Conservation (phyloP, 768 basidiomycete genomes). For the Coprinopsis sp. region DNA sequence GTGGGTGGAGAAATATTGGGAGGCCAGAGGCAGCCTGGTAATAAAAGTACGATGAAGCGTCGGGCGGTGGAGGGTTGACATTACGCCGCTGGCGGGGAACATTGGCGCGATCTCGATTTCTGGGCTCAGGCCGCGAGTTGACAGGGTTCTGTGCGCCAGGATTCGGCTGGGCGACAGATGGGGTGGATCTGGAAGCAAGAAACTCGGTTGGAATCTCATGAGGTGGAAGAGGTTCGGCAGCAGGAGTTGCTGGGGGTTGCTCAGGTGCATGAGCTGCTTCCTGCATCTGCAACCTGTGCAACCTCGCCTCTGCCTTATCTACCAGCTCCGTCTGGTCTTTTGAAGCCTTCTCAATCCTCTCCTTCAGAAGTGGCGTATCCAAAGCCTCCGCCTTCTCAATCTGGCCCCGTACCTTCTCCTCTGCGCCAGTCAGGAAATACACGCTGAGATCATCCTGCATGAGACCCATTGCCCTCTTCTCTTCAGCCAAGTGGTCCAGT, state of each 20-base stretch:
- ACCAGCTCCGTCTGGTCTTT: slow-evolving; percentile 53
- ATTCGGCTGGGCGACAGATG: slow-evolving; percentile 2
- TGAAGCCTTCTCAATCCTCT: slow-evolving; percentile 58
- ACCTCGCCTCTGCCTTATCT: slow-evolving; percentile 35
- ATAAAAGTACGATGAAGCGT: slow-evolving; percentile 89
- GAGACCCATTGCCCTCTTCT: slow-evolving; percentile 60
- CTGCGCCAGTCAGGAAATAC: slow-evolving; percentile 76
- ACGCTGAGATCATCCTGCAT: slow-evolving; percentile 75
- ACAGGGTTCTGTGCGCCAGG: too few relatives aligned
- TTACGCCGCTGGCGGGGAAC: slow-evolving; percentile 64
- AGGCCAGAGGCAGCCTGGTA: slow-evolving; percentile 93
- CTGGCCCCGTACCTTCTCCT: slow-evolving; percentile 70
- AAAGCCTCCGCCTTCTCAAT: slow-evolving; percentile 75
- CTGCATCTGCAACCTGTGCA: too few relatives aligned
- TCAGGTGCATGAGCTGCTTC: slow-evolving; percentile 27
- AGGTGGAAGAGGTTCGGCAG: slow-evolving; percentile 47
- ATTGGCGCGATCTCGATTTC: slow-evolving; percentile 31
- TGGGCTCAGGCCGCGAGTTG: slow-evolving; percentile 7
- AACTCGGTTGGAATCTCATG: slow-evolving; percentile 38
- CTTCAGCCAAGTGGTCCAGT: slow-evolving; percentile 63
- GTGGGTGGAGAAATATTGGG: slow-evolving; percentile 89
- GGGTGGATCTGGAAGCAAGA: slow-evolving; percentile 38
- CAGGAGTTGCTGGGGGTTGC: slow-evolving; percentile 5
- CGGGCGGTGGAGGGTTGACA: slow-evolving; percentile 81
- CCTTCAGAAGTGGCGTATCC: slow-evolving; percentile 60